These are phyloP conservation scores for Salix dunnii DNA, from an alignment of 345 rosid species.

Conservation along the genomic window DNA sequence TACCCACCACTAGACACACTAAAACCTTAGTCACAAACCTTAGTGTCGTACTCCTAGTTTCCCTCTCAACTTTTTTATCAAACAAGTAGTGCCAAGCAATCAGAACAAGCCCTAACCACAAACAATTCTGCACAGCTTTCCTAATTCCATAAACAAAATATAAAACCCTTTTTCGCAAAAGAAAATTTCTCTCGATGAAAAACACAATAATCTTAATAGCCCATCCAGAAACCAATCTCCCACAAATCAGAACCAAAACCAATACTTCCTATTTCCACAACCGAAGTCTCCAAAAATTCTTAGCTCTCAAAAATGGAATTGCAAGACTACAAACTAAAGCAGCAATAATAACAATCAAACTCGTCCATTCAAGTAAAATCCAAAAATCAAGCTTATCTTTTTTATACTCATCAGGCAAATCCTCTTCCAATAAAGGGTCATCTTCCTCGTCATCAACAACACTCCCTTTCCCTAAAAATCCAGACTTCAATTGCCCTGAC, in stretches of 20 bases:
- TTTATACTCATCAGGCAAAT: constrained; percentile 18
- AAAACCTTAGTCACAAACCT: constrained; percentile 25
- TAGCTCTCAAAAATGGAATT: constrained; percentile 7
- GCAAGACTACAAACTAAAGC: constrained; percentile 26
- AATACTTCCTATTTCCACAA: constrained; percentile 30
- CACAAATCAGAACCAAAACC: constrained; percentile 27
- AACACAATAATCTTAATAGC: constrained; percentile 26
- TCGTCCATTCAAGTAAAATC: constrained; percentile 26
- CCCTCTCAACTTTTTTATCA: constrained; percentile 30
- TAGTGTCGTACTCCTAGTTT: constrained; percentile 17
- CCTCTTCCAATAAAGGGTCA: constrained; percentile 28
- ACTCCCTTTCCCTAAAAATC: constrained; percentile 19
- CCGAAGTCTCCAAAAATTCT: constrained; percentile 14
- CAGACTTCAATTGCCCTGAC: constrained; percentile 33
- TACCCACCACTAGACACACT: constrained; percentile 28
- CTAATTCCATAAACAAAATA: constrained; percentile 32
- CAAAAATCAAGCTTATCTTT: constrained; percentile 19
- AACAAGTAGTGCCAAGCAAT: constrained; percentile 35
- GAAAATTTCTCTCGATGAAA: constrained; percentile 33
- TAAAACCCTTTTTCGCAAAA: constrained; percentile 28
- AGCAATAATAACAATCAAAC: constrained; percentile 25
- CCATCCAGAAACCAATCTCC: constrained; percentile 34
- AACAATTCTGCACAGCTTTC: constrained; percentile 33
- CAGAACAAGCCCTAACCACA: constrained; percentile 36
- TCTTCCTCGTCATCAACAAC: constrained; percentile 29